Conservation (phyloP, 441 rosid species). For the Rhodomyrtus psidioides region DNA sequence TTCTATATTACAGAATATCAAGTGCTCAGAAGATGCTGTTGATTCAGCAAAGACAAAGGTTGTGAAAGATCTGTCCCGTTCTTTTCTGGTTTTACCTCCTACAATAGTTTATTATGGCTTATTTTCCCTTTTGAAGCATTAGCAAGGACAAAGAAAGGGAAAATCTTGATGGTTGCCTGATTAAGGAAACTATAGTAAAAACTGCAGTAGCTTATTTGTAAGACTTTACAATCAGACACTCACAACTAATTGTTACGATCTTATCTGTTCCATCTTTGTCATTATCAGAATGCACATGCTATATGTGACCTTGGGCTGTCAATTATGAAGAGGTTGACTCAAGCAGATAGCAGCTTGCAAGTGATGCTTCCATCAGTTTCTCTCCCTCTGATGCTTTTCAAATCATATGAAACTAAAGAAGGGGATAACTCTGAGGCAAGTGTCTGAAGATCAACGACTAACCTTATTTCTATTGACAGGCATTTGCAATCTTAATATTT, state of each 20-base stretch:
- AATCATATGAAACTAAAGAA: slow-evolving; percentile 49
- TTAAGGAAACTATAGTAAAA: background rate
- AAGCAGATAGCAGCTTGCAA: slow-evolving; percentile 41
- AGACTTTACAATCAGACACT: background rate
- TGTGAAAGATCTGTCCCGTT: slow-evolving; percentile 8
- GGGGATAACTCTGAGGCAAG: slow-evolving; percentile 54
- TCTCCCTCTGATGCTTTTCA: slow-evolving; percentile 68
- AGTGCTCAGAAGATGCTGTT: slow-evolving; percentile 69
- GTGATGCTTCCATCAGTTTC: slow-evolving; percentile 30
- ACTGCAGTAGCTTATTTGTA: background rate
- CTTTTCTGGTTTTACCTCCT: slow-evolving; percentile 2
- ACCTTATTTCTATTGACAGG: background rate
- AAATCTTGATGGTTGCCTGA: background rate
- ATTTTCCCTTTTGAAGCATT: background rate
- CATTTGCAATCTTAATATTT: background rate
- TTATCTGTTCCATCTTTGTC: slow-evolving; percentile 3
- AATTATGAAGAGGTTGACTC: slow-evolving; percentile 48
- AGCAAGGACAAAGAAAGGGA: background rate
- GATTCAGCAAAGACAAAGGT: slow-evolving; percentile 85
- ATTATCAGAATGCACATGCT: slow-evolving; percentile 82
- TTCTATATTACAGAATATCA: slow-evolving; percentile 59
- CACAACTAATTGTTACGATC: background rate
- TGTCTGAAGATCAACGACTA: background rate
- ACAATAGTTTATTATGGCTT: slow-evolving; percentile 4
- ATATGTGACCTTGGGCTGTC: slow-evolving; percentile 90